phyloP scores from a whole-genome alignment of 1,284 basidiomycete species.

The Afroboletus lepidellus region DNA sequence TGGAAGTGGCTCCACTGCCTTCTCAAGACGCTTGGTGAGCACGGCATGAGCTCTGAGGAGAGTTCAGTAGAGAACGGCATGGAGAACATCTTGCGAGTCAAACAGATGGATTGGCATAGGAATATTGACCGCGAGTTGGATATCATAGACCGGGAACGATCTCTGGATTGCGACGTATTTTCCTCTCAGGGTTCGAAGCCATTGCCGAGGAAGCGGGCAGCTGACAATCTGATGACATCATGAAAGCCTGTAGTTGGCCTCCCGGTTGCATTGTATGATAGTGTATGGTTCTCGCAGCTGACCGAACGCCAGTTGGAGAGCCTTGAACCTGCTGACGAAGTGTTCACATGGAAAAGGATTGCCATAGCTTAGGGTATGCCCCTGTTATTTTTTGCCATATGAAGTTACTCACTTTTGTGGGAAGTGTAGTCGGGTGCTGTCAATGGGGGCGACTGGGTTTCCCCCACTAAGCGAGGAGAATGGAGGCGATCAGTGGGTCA shows the following conservation, averaged over 20 bases:
- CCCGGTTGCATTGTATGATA: background rate
- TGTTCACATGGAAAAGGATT: background rate
- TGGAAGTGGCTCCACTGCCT: background rate
- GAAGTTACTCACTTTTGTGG: too few species aligned
- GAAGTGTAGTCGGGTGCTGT: too few species aligned
- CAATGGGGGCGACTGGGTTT: background rate
- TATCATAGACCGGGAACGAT: background rate
- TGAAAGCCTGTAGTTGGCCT: background rate
- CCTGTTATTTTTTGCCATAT: background rate
- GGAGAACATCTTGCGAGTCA: background rate
- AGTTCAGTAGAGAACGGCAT: background rate
- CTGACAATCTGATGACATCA: background rate
- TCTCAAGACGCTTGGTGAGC: background rate
- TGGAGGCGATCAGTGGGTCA: background rate
- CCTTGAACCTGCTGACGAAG: background rate
- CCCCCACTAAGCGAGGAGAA: background rate
- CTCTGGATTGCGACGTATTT: background rate
- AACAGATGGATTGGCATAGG: background rate
- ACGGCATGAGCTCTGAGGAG: conserved; percentile 3
- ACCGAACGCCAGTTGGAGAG: background rate
- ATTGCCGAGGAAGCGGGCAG: background rate
- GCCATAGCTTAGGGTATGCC: background rate
- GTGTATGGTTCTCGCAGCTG: background rate
- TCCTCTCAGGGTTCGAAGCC: background rate
- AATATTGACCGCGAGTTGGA: background rate